Base-by-base conservation (phyloP, 129 eudicot species). In the Glebionis coronaria region DNA sequence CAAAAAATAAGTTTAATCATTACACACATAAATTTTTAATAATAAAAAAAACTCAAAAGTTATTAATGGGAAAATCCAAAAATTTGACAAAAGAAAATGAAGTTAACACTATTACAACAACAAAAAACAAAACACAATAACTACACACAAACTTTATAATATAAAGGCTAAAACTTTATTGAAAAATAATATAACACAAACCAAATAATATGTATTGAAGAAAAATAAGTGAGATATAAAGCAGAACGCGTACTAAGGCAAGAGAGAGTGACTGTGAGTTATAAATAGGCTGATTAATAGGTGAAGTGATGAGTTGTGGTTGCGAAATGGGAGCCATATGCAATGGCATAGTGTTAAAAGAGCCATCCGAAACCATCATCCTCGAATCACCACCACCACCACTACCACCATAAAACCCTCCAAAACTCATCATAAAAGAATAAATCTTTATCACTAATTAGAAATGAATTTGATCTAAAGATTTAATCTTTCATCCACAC, bases 201-300 rank as follows among this genome's bases (percentile, higher is more conserved):
- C 65, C 66, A 31, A 62, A 12, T 27, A 35, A 44, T 9, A 5
- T 57, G 3, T 1, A 62, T 18, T 2, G 18, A 56, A 56, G 44
- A 3, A 29, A 27, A 23, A 44, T 15, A 27, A 52, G 59, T 7
- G 56, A 6, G 4, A 19, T 23, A 16, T 54, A 14, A 15, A 46
- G 70, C 4, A 2, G 51, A 68, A 72, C 9, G 73, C 87, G 71
- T 87, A 83, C 90, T 76, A 83, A 76, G 55, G 82, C 80, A 61
- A 87, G 84, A 25, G 88, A 83, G 72, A 86, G 79, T 20, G 92
- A 76, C 29, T 75, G 66, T 15, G 88, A 70, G 79, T 82, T 85
- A 79, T 76, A 85, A 28, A 70, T 44, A 44, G 83, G 65, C 46
- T 78, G 81, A n/a, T 76, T 65, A 56, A 65, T 67, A 61, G 85